These are phyloP conservation scores for Penstemon barbatus DNA, from an alignment of 257 asterid species.

Conservation along the genomic window DNA sequence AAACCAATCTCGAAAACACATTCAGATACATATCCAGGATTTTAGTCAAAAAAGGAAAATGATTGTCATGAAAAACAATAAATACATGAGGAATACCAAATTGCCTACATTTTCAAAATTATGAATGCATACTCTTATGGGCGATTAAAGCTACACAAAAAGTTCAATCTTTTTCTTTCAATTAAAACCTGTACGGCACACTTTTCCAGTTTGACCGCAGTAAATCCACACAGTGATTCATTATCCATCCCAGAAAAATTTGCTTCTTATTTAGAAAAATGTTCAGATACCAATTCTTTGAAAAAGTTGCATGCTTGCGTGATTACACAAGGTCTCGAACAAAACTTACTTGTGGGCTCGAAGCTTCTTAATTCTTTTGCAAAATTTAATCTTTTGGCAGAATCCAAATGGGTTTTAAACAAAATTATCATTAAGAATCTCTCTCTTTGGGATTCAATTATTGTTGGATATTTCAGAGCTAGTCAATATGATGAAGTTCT, in stretches of 20 bases:
- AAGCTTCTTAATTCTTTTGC: conserved; percentile 42
- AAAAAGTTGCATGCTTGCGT: conserved; percentile 49
- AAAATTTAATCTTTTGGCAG: conserved; percentile 39
- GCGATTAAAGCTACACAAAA: conserved; percentile 20
- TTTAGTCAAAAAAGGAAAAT: no score
- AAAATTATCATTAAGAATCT: conserved; percentile 29
- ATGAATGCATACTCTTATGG: conserved; percentile 34
- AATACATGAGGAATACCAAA: no score
- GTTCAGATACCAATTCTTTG: conserved; percentile 30
- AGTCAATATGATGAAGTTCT: conserved; percentile 39
- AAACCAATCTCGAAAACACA: no score
- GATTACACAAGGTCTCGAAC: conserved; percentile 40
- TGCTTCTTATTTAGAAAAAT: conserved; percentile 39
- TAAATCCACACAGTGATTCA: conserved; percentile 9
- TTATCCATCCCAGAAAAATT: conserved; percentile 15
- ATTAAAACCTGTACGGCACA: conserved; percentile 10
- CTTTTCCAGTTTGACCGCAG: conserved; percentile 9
- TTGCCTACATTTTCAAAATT: conserved; percentile 23
- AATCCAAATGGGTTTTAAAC: conserved; percentile 43
- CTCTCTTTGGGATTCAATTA: conserved; percentile 45
- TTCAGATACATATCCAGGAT: no score
- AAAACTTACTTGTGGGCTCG: conserved; percentile 33
- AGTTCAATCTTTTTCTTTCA: conserved; percentile 2
- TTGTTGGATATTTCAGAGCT: conserved; percentile 45
- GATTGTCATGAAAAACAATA: no score